phyloP scores from a whole-genome alignment of 1,284 basidiomycete genomes.

The Kwoniella shivajii region DNA sequence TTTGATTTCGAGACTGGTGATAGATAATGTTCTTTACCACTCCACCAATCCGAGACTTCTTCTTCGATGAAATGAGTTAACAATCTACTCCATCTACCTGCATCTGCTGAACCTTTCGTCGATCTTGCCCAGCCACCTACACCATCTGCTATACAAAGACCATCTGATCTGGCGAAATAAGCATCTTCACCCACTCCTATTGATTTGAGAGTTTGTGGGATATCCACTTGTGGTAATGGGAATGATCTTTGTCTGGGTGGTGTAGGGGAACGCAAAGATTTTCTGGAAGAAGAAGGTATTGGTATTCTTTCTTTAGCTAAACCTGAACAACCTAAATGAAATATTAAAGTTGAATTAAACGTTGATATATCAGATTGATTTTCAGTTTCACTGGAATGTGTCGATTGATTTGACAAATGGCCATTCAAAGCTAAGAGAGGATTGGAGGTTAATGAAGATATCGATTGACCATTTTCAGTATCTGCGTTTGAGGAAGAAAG shows the following conservation, averaged over 20 bases:
- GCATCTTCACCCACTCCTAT: slow-evolving; percentile 53
- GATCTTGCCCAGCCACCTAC: slow-evolving; percentile 52
- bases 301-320: slow-evolving; percentile 40
- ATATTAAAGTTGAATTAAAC: slow-evolving; percentile 42
- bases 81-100: slow-evolving; percentile 48
- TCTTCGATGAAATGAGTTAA: slow-evolving; percentile 53
- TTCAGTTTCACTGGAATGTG: neutral
- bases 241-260: slow-evolving; percentile 42
- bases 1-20: neutral
- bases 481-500: slow-evolving; percentile 2
- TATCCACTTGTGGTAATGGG: slow-evolving; percentile 36
- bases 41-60: slow-evolving; percentile 47
- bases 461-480: slow-evolving; percentile 1
- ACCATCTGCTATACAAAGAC: slow-evolving; percentile 55
- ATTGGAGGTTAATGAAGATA: slow-evolving; percentile 3
- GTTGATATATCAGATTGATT: slow-evolving; percentile 6
- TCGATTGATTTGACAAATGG: neutral
- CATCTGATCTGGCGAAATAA: slow-evolving; percentile 49
- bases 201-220: slow-evolving; percentile 30
- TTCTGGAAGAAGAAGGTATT: slow-evolving; percentile 15
- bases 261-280: slow-evolving; percentile 24
- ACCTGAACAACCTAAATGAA: slow-evolving; percentile 46
- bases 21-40: slow-evolving; percentile 42
- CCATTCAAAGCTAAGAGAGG: neutral
- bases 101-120: slow-evolving; percentile 46